phyloP scores from a whole-genome alignment of 2,329 filamentous ascomycete genomes.

The Emergomyces africanus region DNA sequence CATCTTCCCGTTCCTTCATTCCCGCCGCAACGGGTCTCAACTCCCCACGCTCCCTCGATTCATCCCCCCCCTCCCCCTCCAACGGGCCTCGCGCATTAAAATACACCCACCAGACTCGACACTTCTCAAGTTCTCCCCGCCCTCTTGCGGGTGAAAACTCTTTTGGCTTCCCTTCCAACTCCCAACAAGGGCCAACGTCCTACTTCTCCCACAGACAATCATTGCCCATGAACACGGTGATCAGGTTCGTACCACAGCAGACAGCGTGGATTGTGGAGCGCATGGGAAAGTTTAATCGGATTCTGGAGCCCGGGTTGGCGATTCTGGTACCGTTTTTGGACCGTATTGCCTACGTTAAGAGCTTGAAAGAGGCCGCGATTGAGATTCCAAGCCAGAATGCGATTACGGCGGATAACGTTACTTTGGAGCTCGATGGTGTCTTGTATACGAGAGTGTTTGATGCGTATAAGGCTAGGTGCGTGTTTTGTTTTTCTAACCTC shows the following conservation, averaged over 20 bases:
- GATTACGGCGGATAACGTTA: conserved; percentile 98
- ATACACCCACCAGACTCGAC: conserved; percentile 7
- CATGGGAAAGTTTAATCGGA: conserved; percentile 95
- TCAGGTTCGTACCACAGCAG: conserved; percentile 98
- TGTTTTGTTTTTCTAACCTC: conserved; percentile 5
- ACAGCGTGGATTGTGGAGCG: conserved; percentile 99
- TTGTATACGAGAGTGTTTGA: conserved; percentile 94
- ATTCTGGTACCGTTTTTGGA: conserved; percentile 83
- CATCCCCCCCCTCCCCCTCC: conserved; percentile 11
- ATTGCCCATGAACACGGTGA: conserved; percentile 82
- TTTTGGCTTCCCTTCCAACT: conserved; percentile 18
- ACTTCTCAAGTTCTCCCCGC: conserved; percentile 20
- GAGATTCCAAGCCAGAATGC: conserved; percentile 97
- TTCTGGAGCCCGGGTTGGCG: conserved; percentile 82
- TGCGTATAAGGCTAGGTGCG: conserved; percentile 89
- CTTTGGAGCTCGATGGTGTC: conserved; percentile 87
- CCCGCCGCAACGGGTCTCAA: background rate
- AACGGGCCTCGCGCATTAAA: conserved; percentile 7
- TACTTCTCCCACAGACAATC: conserved; percentile 58
- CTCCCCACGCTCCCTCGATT: conserved; percentile 16
- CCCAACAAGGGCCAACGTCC: conserved; percentile 42
- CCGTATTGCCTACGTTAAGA: conserved; percentile 95
- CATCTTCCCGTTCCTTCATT: background rate
- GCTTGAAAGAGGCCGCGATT: conserved; percentile 86
- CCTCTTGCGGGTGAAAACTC: conserved; percentile 21